Base-by-base conservation (phyloP, 139 green algal species). In the Volvox reticuliferus region DNA sequence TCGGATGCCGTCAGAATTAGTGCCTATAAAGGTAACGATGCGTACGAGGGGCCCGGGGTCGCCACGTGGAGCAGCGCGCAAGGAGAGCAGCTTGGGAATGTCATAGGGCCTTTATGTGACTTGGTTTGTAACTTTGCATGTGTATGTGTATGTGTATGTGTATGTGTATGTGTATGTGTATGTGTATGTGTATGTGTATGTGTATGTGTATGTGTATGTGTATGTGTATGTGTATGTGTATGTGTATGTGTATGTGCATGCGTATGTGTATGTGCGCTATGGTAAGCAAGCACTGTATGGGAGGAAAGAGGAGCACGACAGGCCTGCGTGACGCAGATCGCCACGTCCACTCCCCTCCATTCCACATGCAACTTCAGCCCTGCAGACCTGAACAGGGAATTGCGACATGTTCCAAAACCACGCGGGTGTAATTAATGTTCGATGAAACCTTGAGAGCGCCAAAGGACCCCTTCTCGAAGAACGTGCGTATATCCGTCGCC, bases 181-280 rank as follows among this genome's bases (percentile, higher is more conserved):
- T 84, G 78, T 50, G 78, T 84, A 33, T 55, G 78, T 37, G 78
- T 84, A 33, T 84, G 78, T 84, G 78, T 84, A 50, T 84, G 78
- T 55, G 78, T 55, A 33, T 84, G 78, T 37, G 78, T 55, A 55
- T 84, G 78, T 84, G 78, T 84, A 33, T 84, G 78, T 37, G 78
- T 84, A 33, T 44, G 62, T 69, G 62, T 69, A 69, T 69, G 62
- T 69, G 62, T 69, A 19, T 69, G 62, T 19, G 62, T 19, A 17
- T 19, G 62, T 69, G 62, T 69, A 67, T 44, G 35, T 84, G 35
- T 55, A 21, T 84, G 78, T 84, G 78, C 62, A 19, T 69, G 62
- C 19, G 62, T 69, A 19, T 69, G 62, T 69, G 62, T 69, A 19
- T 69, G 62, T 69, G 62, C 19, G 62, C 19, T n/a, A 19, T 69